phyloP scores from a whole-genome alignment of 2,329 filamentous ascomycete species.

The Arachnomyces sp. region DNA sequence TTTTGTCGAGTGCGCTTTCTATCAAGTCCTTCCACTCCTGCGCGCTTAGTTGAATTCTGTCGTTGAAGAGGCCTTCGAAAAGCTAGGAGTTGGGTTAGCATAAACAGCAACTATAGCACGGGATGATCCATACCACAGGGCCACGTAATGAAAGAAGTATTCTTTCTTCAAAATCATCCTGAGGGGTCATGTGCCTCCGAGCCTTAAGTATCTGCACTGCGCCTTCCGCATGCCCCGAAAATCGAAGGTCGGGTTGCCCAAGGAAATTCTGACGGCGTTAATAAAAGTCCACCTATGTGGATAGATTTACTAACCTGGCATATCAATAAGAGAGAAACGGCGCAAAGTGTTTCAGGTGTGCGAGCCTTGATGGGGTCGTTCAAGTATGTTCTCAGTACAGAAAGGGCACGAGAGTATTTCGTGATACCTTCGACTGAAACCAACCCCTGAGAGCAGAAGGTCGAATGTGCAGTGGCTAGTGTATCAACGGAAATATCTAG shows the following conservation, averaged over 20 bases:
- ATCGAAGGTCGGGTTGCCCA: constrained; percentile 10
- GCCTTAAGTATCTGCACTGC: constrained; percentile 29
- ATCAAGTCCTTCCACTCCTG: constrained; percentile 29
- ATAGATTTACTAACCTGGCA: constrained; percentile 18
- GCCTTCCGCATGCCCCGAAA: constrained; percentile 27
- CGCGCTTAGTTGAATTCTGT: constrained; percentile 23
- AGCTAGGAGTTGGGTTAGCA: constrained; percentile 15
- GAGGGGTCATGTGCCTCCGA: constrained; percentile 21
- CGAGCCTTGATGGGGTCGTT: constrained; percentile 24
- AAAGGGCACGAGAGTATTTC: constrained; percentile 25
- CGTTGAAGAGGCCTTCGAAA: constrained; percentile 29
- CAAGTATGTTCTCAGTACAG: constrained; percentile 20
- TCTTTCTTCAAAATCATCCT: constrained; percentile 27
- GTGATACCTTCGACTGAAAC: constrained; percentile 17
- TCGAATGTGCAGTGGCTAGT: constrained; percentile 21
- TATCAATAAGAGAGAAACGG: constrained; percentile 29
- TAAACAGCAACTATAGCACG: neutral
- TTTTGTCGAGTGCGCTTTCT: constrained; percentile 21
- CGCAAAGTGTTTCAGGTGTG: constrained; percentile 27
- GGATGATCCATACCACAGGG: constrained; percentile 23
- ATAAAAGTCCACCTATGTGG: neutral
- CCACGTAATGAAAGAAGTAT: constrained; percentile 28
- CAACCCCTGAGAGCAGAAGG: constrained; percentile 16
- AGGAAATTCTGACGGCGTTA: constrained; percentile 17
- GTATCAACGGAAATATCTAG: constrained; percentile 35